Evolutionary conservation across 228 moss, liverwort and hornwort species (phyloP).

Genomic region (Sphagnum fallax): DNA sequence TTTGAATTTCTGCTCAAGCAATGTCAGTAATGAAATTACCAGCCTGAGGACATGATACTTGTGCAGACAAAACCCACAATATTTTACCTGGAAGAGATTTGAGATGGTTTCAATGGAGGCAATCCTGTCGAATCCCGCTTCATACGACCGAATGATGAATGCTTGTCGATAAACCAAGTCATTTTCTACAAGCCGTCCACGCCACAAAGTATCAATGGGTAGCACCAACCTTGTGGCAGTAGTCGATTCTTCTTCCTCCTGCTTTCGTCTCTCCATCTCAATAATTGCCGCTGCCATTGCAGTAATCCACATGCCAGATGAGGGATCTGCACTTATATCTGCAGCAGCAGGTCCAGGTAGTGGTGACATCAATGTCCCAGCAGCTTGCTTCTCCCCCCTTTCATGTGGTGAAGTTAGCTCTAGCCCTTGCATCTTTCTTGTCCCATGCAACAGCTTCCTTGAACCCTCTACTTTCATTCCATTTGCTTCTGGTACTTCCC

Average conservation of each 20-base stretch:
- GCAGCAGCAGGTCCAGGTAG: not conserved
- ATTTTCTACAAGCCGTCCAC: constrained; percentile 63
- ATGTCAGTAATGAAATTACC: not conserved
- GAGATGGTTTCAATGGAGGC: constrained; percentile 86
- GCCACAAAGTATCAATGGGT: constrained; percentile 36
- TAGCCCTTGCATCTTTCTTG: too few relatives aligned
- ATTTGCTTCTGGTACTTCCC: constrained; percentile 45
- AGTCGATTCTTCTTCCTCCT: constrained; percentile 26
- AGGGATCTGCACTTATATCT: not conserved
- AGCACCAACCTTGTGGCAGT: constrained; percentile 3
- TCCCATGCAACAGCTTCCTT: not conserved
- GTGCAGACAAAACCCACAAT: not conserved
- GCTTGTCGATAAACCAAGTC: constrained; percentile 75
- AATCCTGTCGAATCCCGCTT: constrained; percentile 80
- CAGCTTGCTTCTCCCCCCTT: too few relatives aligned
- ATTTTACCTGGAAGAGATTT: constrained; percentile 74
- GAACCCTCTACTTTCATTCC: constrained; percentile 26
- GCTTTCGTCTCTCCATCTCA: constrained; percentile 42
- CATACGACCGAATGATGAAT: constrained; percentile 84
- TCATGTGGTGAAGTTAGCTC: too few relatives aligned
- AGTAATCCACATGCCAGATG: constrained; percentile 42
- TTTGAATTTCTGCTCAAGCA: not conserved
- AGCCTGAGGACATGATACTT: too few relatives aligned
- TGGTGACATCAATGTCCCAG: too few relatives aligned
- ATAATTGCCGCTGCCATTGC: constrained; percentile 65